Evolutionary conservation across 768 basidiomycete genomes (phyloP), one percentile per base, ranked within the genome.

Genomic region (Panellus pusillus): DNA sequence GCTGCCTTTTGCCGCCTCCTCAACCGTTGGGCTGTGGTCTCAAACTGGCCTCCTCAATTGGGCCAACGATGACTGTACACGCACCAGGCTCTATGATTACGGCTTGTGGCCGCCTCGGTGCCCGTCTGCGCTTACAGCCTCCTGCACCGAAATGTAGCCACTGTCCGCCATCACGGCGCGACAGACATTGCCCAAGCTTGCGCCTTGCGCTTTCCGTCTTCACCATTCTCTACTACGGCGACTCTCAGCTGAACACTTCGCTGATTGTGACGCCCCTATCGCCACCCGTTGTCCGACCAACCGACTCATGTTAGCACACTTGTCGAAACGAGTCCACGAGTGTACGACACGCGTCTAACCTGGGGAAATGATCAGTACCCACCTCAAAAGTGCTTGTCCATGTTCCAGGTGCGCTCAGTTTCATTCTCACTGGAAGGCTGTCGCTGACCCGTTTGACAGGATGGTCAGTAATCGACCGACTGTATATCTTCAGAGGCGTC

Each of bases 381-480:
- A 64, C 75, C 39, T 91, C 93, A 7, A 77, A 78, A 43, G 73
- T 93, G 5, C 69, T 92, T 3, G 78, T 84, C 6, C 93, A 96
- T 70, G 85, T 77, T 9, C 86, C 88, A 67, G 90, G 90, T 86
- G 55, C 54, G 74, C 65, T 41, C 38, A 18, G 17, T 43, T 19
- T 28, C 47, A 7, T 20, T 39, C 15, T 47, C 44, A 24, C 24
- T 6, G 24, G 36, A 41, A 47, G 2, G 14, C 31, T 27, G 38
- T 48, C 31, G 31, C 55, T 46, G n/a, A 31, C 27, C 32, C 37
- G 28, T 54, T 41, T 45, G 43, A 5, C 9, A 93, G 93, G 93
- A 29, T 97, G 92, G 93, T 91, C 93, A 1, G 84, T 94, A 47
- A 86, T 93, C 55, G 91, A 94, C 71, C 82, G 79, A 51, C 76